phyloP scores from a whole-genome alignment of 305 asterid species.

The Fraxinus ornus region DNA sequence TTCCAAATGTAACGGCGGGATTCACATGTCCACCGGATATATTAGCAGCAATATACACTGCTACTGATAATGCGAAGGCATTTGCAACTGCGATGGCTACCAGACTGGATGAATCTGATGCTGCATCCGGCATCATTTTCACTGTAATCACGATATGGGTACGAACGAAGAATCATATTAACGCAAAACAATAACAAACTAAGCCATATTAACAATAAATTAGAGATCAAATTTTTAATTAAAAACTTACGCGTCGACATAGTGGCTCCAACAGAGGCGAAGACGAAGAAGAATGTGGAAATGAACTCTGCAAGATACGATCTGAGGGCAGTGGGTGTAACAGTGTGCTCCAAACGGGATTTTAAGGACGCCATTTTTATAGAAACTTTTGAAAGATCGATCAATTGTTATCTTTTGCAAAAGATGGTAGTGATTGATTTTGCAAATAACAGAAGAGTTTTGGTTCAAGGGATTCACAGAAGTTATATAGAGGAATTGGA shows the following conservation, averaged over 20 bases:
- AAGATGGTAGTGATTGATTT: neutral
- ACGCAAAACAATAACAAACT: neutral
- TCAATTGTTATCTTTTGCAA: neutral
- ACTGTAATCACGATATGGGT: constrained; percentile 27
- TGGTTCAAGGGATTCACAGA: neutral
- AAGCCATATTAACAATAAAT: neutral
- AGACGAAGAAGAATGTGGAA: constrained; percentile 80
- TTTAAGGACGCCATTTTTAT: constrained; percentile 56
- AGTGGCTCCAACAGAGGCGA: constrained; percentile 67
- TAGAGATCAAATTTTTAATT: neutral
- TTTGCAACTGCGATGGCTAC: constrained; percentile 49
- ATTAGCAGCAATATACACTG: constrained; percentile 56
- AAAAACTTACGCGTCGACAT: constrained; percentile 51
- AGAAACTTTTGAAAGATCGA: no score
- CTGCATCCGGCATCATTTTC: constrained; percentile 43
- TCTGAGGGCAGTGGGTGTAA: constrained; percentile 59
- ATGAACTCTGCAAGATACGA: constrained; percentile 81
- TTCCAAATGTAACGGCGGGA: constrained; percentile 84
- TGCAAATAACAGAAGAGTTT: neutral
- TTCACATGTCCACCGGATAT: constrained; percentile 88
- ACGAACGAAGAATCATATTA: neutral
- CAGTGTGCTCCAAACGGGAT: constrained; percentile 56
- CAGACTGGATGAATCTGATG: constrained; percentile 49
- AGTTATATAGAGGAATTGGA: constrained; percentile 18
- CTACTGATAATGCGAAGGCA: constrained; percentile 60